These are phyloP conservation scores for Teratosphaeria viscida DNA, from an alignment of 2,329 filamentous ascomycete species.

Conservation along the genomic window DNA sequence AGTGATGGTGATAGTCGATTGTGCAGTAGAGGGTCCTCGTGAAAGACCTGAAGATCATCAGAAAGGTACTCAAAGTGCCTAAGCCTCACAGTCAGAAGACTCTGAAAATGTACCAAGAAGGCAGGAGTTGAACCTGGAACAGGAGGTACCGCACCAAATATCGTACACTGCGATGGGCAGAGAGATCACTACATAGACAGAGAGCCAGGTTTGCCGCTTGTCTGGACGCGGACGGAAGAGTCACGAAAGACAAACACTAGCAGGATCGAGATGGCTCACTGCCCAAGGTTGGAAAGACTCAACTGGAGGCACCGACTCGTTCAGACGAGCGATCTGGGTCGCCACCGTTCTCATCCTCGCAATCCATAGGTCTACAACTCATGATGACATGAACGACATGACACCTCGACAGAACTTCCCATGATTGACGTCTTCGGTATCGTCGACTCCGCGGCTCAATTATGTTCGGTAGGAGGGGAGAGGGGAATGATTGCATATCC, in stretches of 20 bases:
- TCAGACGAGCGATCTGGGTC: neutral
- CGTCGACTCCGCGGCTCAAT: too few species aligned
- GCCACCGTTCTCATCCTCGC: neutral
- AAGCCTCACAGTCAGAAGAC: neutral
- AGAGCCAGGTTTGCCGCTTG: neutral
- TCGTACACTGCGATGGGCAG: neutral
- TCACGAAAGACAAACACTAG: neutral
- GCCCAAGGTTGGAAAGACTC: neutral
- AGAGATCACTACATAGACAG: neutral
- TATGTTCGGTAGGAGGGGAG: too few species aligned
- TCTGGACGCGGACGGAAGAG: neutral
- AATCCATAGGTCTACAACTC: neutral
- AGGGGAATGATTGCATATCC: too few species aligned
- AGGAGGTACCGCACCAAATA: neutral
- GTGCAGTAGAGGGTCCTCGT: too few species aligned
- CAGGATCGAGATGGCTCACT: neutral
- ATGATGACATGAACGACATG: neutral
- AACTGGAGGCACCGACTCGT: neutral
- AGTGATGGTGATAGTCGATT: too few species aligned
- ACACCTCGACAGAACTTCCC: too few species aligned
- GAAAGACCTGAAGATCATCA: too few species aligned
- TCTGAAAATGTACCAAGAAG: neutral
- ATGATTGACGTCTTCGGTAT: too few species aligned
- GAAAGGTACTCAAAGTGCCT: too few species aligned
- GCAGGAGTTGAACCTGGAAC: neutral